phyloP scores from a whole-genome alignment of 2,329 filamentous ascomycete genomes.

The Clarireedia hainanense region DNA sequence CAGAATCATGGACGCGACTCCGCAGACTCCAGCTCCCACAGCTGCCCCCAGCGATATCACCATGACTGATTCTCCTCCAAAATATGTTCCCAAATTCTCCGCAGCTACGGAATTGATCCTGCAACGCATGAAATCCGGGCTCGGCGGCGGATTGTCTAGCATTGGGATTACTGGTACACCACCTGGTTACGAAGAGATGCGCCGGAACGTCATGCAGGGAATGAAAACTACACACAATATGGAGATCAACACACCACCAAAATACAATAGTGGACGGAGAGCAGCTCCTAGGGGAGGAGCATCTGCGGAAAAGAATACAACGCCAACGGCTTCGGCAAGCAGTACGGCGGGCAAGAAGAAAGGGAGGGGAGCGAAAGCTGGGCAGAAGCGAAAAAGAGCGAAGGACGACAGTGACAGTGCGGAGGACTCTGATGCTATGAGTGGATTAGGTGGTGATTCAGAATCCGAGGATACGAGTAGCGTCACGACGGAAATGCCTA shows the following conservation, averaged over 20 bases:
- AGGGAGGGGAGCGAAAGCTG: constrained; percentile 18
- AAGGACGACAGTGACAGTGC: constrained; percentile 23
- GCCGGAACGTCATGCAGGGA: constrained; percentile 27
- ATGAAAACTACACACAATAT: constrained; percentile 31
- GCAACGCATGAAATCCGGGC: constrained; percentile 28
- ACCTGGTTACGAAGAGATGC: constrained; percentile 30
- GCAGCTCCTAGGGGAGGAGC: constrained; percentile 8
- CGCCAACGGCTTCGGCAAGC: constrained; percentile 18
- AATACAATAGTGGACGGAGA: constrained; percentile 11
- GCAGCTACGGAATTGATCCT: constrained; percentile 31
- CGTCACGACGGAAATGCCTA: constrained; percentile 46
- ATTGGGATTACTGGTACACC: constrained; percentile 25
- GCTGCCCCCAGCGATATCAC: constrained; percentile 2
- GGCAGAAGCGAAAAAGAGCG: constrained; percentile 26
- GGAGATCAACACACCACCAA: constrained; percentile 24
- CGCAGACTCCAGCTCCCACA: constrained; percentile 16
- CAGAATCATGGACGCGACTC: constrained; percentile 22
- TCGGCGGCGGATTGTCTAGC: constrained; percentile 17
- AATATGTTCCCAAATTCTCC: constrained; percentile 30
- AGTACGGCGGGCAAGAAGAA: constrained; percentile 15
- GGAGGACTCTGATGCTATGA: constrained; percentile 27
- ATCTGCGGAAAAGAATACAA: constrained; percentile 9
- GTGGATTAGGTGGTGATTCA: constrained; percentile 29
- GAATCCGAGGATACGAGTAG: constrained; percentile 32
- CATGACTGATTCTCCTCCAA: constrained; percentile 21